A percentile compares a stretch with the other conserved stretches of the same genome.
Evolutionary conservation across 2,329 filamentous ascomycete species (phyloP).

Genomic region (Zalaria obscura): DNA sequence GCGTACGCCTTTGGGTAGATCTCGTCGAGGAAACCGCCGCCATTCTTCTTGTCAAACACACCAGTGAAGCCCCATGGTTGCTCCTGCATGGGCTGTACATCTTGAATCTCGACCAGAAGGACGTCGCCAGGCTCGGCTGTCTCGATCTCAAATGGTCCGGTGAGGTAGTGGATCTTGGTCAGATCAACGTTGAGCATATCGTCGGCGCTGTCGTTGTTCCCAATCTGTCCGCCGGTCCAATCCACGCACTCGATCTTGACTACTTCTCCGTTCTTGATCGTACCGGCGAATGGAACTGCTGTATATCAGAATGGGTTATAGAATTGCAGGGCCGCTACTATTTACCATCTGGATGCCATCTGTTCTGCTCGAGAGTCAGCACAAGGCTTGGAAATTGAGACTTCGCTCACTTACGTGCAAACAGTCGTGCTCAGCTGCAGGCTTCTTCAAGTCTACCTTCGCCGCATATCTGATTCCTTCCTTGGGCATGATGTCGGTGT

Average conservation of each 20-base stretch:
- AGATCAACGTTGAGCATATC: constrained; percentile 76
- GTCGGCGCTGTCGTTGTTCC: constrained; percentile 80
- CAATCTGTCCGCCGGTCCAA: constrained; percentile 63
- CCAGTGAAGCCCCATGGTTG: constrained; percentile 86
- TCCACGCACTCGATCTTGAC: constrained; percentile 91
- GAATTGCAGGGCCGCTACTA: constrained; percentile 8
- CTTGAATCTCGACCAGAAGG: constrained; percentile 77
- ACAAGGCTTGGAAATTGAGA: not conserved
- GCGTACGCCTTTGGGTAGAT: constrained; percentile 64
- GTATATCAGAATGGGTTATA: not conserved
- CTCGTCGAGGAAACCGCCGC: constrained; percentile 79
- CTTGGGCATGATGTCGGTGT: constrained; percentile 27
- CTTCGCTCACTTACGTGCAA: constrained; percentile 46
- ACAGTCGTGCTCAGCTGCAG: constrained; percentile 52
- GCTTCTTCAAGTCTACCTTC: constrained; percentile 59
- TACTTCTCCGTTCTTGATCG: constrained; percentile 69
- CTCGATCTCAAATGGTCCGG: constrained; percentile 77
- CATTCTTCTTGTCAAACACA: constrained; percentile 65
- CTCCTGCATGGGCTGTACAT: constrained; percentile 77
- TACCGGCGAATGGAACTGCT: constrained; percentile 58
- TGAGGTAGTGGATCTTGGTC: constrained; percentile 74
- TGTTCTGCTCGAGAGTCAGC: constrained; percentile 43
- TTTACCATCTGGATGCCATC: constrained; percentile 86
- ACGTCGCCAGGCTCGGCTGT: constrained; percentile 75
- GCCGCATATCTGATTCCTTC: constrained; percentile 54